phyloP scores from a whole-genome alignment of 305 asterid genomes.

The Plantago lanceolata region DNA sequence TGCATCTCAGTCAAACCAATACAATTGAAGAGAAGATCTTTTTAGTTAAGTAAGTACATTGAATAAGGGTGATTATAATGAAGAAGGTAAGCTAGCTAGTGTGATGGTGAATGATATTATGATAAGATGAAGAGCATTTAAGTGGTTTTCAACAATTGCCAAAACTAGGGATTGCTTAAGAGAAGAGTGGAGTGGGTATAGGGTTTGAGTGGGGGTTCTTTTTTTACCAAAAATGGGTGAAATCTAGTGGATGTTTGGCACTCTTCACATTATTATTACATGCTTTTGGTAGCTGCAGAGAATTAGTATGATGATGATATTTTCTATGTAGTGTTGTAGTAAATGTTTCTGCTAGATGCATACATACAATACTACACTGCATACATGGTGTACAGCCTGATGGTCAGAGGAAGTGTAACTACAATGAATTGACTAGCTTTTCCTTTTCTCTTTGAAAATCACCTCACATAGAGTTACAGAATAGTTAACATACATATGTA shows the following conservation, averaged over 20 bases:
- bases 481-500: no score
- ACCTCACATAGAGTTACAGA: no score
- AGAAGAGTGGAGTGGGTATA: constrained; percentile 3
- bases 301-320: constrained; percentile 1
- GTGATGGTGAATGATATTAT: background rate
- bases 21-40: no score
- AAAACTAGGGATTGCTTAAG: constrained; percentile 12
- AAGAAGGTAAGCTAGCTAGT: background rate
- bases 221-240: constrained; percentile 2
- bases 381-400: background rate
- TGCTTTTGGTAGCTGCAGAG: constrained; percentile 13
- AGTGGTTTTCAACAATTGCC: background rate
- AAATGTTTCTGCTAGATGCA: background rate
- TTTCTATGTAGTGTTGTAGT: background rate
- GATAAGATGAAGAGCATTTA: no score
- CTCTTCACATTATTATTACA: constrained; percentile 8
- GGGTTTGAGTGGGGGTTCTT: constrained; percentile 15
- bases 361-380: background rate
- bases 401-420: background rate
- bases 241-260: constrained; percentile 16
- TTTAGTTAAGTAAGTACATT: no score
- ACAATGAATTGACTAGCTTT: background rate
- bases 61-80: background rate
- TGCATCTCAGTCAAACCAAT: no score
- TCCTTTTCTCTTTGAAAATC: no score